A percentile compares a stretch with the other conserved stretches of the same genome.
Evolutionary conservation across 108 stramenopile genomes (phyloP).

Genomic region (Heterococcus sp.): DNA sequence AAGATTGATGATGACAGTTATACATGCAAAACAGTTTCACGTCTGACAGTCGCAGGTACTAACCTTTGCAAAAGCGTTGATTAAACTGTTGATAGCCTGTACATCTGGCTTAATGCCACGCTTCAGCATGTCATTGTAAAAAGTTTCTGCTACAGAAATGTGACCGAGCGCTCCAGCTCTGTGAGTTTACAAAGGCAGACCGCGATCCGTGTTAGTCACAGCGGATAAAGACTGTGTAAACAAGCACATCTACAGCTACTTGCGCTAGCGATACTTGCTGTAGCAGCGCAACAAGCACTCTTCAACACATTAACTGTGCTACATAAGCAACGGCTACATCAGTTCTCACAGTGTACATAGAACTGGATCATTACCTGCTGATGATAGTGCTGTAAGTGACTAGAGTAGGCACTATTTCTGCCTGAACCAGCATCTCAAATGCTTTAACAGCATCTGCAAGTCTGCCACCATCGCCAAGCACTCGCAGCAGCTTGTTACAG

Average conservation of each 20-base stretch:
- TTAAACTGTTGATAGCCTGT: constrained; percentile 29
- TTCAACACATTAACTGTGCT: no score
- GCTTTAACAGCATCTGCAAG: constrained; percentile 10
- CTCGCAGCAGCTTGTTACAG: constrained; percentile 34
- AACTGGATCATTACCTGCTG: constrained; percentile 28
- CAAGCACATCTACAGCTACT: no score
- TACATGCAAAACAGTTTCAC: no score
- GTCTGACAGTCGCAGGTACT: no score
- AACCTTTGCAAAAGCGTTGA: constrained; percentile 40
- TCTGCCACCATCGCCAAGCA: constrained; percentile 25
- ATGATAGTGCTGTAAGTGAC: constrained; percentile 43
- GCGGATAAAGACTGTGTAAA: no score
- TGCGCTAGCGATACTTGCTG: no score
- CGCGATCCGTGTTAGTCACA: no score
- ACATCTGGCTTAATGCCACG: constrained; percentile 31
- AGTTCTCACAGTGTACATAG: no score
- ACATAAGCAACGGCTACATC: no score
- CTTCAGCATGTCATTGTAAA: constrained; percentile 34
- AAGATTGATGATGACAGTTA: no score
- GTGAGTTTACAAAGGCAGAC: background rate
- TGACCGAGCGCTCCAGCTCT: constrained; percentile 18
- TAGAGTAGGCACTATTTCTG: constrained; percentile 19
- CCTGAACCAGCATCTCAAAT: constrained; percentile 35
- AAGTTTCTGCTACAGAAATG: constrained; percentile 13
- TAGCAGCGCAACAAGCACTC: no score